Evolutionary conservation across 208 protist species (phyloP).

Genomic region (Angomonas deanei): DNA sequence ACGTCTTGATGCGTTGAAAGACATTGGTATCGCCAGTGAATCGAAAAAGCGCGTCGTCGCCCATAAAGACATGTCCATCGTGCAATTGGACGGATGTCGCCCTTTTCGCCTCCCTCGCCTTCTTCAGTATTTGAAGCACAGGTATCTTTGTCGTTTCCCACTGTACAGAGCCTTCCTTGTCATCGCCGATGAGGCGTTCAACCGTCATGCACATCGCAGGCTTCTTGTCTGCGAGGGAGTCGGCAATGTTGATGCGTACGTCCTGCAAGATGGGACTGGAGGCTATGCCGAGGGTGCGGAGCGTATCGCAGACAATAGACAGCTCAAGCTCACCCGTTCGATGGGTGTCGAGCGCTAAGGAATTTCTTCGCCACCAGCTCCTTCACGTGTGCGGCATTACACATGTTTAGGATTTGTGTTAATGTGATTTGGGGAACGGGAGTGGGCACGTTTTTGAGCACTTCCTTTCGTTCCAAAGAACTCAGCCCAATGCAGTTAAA

Average conservation of each 20-base stretch:
- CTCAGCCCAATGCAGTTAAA: constrained; percentile 29
- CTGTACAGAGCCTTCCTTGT: neutral
- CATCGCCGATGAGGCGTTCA: neutral
- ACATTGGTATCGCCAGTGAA: constrained; percentile 15
- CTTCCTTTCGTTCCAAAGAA: constrained; percentile 29
- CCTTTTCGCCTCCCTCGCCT: constrained; percentile 14
- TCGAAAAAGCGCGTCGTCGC: constrained; percentile 25
- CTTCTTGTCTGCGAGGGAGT: neutral
- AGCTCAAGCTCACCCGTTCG: constrained; percentile 59
- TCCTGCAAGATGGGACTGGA: constrained; percentile 33
- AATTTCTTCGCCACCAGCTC: constrained; percentile 36
- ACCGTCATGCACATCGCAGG: neutral
- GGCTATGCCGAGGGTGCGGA: constrained; percentile 47
- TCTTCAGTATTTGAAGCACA: constrained; percentile 30
- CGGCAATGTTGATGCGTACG: constrained; percentile 23
- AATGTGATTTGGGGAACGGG: constrained; percentile 25
- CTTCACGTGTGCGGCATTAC: constrained; percentile 29
- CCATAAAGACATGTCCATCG: constrained; percentile 31
- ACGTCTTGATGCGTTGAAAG: constrained; percentile 48
- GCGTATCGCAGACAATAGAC: constrained; percentile 24
- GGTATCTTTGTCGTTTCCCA: constrained; percentile 24
- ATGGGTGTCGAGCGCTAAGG: constrained; percentile 52
- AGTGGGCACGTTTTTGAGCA: constrained; percentile 18
- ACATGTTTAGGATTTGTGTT: constrained; percentile 28
- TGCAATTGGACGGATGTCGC: constrained; percentile 22